A percentile compares a stretch with the other conserved stretches of the same genome.
Evolutionary conservation across 768 basidiomycete genomes (phyloP).

Genomic region (Auricularia sp.): DNA sequence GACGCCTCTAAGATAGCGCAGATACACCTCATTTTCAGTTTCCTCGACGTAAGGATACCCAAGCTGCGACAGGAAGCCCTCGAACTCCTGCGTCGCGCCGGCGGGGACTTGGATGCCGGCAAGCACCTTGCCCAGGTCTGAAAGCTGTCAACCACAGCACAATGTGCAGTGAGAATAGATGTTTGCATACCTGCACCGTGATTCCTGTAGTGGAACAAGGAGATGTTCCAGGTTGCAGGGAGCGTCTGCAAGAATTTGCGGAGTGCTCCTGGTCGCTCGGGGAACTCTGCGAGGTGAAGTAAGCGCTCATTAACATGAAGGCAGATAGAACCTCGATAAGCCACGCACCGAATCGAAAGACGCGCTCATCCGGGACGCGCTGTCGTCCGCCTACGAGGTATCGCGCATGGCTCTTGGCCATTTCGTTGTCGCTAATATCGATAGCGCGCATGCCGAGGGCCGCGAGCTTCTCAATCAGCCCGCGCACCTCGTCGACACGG

Average conservation of each 20-base stretch:
- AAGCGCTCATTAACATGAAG: slow-evolving; percentile 1
- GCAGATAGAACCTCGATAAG: background rate
- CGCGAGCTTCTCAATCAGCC: slow-evolving; percentile 55
- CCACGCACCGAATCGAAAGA: slow-evolving; percentile 84
- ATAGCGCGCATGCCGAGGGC: slow-evolving; percentile 65
- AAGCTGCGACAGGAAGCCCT: slow-evolving; percentile 62
- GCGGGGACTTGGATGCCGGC: slow-evolving; percentile 89
- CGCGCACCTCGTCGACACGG: slow-evolving; percentile 51
- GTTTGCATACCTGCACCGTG: slow-evolving; percentile 77
- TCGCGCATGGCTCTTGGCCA: slow-evolving; percentile 88
- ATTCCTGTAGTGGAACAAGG: slow-evolving; percentile 95
- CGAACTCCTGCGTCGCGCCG: slow-evolving; percentile 55
- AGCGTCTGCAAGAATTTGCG: slow-evolving; percentile 82
- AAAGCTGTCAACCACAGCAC: background rate
- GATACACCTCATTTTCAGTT: slow-evolving; percentile 80
- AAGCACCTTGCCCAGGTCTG: slow-evolving; percentile 87
- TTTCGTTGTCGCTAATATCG: slow-evolving; percentile 91
- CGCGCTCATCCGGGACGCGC: slow-evolving; percentile 69
- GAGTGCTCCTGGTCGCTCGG: slow-evolving; percentile 86
- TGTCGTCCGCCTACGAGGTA: slow-evolving; percentile 90
- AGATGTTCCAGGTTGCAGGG: slow-evolving; percentile 84
- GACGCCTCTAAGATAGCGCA: slow-evolving; percentile 45
- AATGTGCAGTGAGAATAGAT: slow-evolving; percentile 4
- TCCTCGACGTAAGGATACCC: slow-evolving; percentile 90
- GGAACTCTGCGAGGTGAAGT: slow-evolving; percentile 61